Evolutionary conservation across 176 grass and related monocot species (phyloP).

Genomic region (Hsuehochloa calcarea): DNA sequence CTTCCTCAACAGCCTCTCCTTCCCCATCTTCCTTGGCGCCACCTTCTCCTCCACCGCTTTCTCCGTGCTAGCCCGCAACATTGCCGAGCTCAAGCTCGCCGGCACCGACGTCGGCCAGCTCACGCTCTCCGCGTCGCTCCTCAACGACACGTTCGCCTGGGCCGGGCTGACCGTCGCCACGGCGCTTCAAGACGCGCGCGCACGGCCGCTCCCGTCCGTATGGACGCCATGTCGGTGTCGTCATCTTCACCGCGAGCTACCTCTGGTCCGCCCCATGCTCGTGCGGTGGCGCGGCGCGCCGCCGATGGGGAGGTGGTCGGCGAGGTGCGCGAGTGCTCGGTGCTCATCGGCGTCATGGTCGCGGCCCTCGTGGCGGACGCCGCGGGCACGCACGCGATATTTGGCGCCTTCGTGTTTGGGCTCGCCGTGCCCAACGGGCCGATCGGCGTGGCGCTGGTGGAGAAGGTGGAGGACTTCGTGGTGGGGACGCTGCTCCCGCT

Average conservation of each 20-base stretch:
- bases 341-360: slow-evolving; percentile 63
- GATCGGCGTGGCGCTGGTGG: slow-evolving; percentile 56
- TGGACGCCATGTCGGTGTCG: slow-evolving; percentile 25
- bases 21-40: slow-evolving; percentile 62
- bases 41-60: slow-evolving; percentile 64
- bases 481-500: slow-evolving; percentile 52
- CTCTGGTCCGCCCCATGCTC: slow-evolving; percentile 38
- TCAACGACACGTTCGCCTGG: slow-evolving; percentile 62
- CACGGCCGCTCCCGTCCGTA: neutral
- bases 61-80: slow-evolving; percentile 60
- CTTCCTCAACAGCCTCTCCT: slow-evolving; percentile 32
- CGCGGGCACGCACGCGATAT: slow-evolving; percentile 62
- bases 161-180: slow-evolving; percentile 40
- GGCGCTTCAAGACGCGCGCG: slow-evolving; percentile 39
- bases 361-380: slow-evolving; percentile 56
- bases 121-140: slow-evolving; percentile 55
- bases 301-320: slow-evolving; percentile 28
- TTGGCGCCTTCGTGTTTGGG: slow-evolving; percentile 74
- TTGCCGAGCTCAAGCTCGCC: slow-evolving; percentile 71
- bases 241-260: slow-evolving; percentile 39
- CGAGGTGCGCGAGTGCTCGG: slow-evolving; percentile 45
- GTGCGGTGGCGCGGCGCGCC: slow-evolving; percentile 16
- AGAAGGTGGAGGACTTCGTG: slow-evolving; percentile 72
- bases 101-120: slow-evolving; percentile 66
- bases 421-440: slow-evolving; percentile 68